Percentiles rank a stretch among this genome's conserved stretches.
Evolutionary conservation across 2,329 filamentous ascomycete species (phyloP).

Genomic region (Aureobasidium sp.): DNA sequence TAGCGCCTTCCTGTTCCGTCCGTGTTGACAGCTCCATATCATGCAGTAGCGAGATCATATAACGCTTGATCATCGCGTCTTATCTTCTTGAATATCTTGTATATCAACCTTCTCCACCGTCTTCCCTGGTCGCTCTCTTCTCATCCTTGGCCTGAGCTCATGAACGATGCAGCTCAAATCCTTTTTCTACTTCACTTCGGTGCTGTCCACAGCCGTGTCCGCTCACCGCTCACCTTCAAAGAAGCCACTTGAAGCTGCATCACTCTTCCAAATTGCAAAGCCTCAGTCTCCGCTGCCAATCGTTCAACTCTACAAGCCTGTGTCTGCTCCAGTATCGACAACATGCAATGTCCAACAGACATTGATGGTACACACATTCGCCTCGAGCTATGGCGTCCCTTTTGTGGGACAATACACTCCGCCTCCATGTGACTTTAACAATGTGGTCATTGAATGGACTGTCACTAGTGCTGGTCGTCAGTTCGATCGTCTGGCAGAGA

Average conservation of each 20-base stretch:
- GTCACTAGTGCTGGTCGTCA: constrained; percentile 65
- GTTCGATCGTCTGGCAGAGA: constrained; percentile 66
- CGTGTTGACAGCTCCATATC: neutral
- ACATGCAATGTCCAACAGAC: constrained; percentile 41
- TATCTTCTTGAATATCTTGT: neutral
- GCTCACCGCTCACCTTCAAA: neutral
- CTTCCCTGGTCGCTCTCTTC: neutral
- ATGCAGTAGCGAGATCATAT: neutral
- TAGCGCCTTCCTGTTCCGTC: constrained; percentile 8
- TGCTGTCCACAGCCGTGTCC: neutral
- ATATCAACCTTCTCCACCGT: neutral
- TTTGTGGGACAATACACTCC: constrained; percentile 66
- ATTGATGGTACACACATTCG: constrained; percentile 68
- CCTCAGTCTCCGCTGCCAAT: constrained; percentile 46
- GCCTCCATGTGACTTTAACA: constrained; percentile 63
- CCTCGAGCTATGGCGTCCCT: constrained; percentile 63
- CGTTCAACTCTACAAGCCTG: constrained; percentile 63
- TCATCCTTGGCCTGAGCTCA: neutral
- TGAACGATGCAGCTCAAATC: neutral
- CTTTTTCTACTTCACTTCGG: neutral
- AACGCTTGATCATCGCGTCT: neutral
- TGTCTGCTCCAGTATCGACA: constrained; percentile 32
- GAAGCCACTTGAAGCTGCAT: neutral
- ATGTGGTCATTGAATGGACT: constrained; percentile 69
- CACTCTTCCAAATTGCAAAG: constrained; percentile 13